These are phyloP conservation scores for Tubosaeta sp. DNA, from an alignment of 768 basidiomycete species.

Conservation along the genomic window DNA sequence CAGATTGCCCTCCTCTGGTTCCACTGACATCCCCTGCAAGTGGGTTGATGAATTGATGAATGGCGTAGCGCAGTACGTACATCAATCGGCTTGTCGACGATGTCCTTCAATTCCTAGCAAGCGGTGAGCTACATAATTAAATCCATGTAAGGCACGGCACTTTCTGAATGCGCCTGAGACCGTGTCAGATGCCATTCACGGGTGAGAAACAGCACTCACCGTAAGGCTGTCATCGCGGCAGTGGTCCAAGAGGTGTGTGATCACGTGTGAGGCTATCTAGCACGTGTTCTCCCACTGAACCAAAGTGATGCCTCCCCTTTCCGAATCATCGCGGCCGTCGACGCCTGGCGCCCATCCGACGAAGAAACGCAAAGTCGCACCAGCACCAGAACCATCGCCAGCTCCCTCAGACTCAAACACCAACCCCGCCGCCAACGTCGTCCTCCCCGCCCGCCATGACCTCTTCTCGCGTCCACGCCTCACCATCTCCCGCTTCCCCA, in stretches of 20 bases:
- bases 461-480: conserved; percentile 67
- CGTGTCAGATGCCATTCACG: conserved; percentile 18
- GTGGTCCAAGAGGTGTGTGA: not conserved
- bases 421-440: conserved; percentile 38
- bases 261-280: conserved; percentile 10
- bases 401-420: conserved; percentile 51
- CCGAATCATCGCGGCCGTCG: conserved; percentile 33
- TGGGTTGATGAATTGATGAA: conserved; percentile 2
- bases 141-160: conserved; percentile 32
- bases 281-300: not conserved
- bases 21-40: conserved; percentile 56
- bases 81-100: conserved; percentile 59
- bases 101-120: conserved; percentile 60
- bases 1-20: conserved; percentile 65
- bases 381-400: conserved; percentile 45
- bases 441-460: conserved; percentile 64
- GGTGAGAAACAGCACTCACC: conserved; percentile 23
- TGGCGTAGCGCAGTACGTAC: conserved; percentile 36
- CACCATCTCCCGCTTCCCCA: conserved; percentile 69
- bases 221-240: conserved; percentile 36
- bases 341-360: conserved; percentile 24
- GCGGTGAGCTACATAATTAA: conserved; percentile 6
- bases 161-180: conserved; percentile 67
- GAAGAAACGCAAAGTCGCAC: conserved; percentile 53
- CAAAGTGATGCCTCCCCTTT: conserved; percentile 13